Conservation (phyloP, 169 alveolate genomes). For the Plasmodium relictum region DNA sequence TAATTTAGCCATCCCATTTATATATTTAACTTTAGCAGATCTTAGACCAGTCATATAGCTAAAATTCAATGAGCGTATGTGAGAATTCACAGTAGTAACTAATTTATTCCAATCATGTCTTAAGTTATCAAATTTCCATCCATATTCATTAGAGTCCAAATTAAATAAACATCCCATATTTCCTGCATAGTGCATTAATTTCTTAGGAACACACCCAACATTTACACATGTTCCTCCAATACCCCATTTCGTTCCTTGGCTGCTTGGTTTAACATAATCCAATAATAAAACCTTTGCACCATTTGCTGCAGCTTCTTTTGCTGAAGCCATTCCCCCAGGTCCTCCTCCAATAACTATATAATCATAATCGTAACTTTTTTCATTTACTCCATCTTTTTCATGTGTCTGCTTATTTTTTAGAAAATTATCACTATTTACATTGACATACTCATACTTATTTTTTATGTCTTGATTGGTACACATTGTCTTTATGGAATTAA, state of each 20-base stretch:
- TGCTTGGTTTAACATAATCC: constrained; percentile 97
- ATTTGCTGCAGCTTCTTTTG: constrained; percentile 95
- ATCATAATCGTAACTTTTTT: constrained; percentile 80
- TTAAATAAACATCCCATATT: constrained; percentile 83
- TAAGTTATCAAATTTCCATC: constrained; percentile 74
- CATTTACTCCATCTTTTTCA: not conserved
- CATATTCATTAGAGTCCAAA: constrained; percentile 44
- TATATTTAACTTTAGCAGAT: constrained; percentile 89
- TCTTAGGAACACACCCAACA: constrained; percentile 99
- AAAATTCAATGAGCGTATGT: constrained; percentile 94
- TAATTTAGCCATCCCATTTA: constrained; percentile 90
- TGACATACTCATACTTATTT: constrained; percentile 19
- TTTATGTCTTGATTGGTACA: constrained; percentile 4
- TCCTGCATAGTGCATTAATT: constrained; percentile 97
- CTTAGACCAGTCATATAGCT: constrained; percentile 93
- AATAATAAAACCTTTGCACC: constrained; percentile 96
- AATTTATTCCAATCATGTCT: constrained; percentile 92
- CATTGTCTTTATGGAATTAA: constrained; percentile 17
- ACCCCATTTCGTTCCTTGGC: constrained; percentile 96
- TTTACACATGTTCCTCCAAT: constrained; percentile 99
- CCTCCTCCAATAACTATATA: constrained; percentile 95
- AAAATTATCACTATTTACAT: not conserved
- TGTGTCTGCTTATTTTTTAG: not conserved
- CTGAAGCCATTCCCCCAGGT: constrained; percentile 95
- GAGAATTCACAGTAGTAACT: constrained; percentile 90